phyloP scores from a whole-genome alignment of 2,329 filamentous ascomycete genomes.

The Aspergillus hortae region DNA sequence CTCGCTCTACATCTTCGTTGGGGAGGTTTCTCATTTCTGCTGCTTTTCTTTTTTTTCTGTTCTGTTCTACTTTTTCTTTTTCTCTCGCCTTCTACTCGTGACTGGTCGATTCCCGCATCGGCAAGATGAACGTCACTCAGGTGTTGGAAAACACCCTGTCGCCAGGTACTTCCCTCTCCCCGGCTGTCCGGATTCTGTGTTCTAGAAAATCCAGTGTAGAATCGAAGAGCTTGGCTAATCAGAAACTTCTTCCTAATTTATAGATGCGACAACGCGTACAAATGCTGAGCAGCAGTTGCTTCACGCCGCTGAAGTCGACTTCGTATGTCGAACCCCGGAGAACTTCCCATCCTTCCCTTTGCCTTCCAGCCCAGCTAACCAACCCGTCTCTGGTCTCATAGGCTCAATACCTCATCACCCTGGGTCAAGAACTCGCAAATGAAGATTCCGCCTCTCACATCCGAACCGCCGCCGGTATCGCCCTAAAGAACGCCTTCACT shows the following conservation, averaged over 20 bases:
- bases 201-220: conserved; percentile 23
- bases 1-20: conserved; percentile 14
- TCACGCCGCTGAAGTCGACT: conserved; percentile 90
- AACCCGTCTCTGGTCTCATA: conserved; percentile 40
- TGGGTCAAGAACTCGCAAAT: conserved; percentile 92
- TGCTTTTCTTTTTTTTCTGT: conserved; percentile 18
- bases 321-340: conserved; percentile 59
- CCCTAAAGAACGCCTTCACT: conserved; percentile 96
- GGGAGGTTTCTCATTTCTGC: conserved; percentile 1
- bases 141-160: conserved; percentile 97
- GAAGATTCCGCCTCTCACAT: conserved; percentile 79
- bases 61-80: conserved; percentile 16
- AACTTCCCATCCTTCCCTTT: not conserved
- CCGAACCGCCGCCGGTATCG: conserved; percentile 89
- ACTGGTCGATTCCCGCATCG: conserved; percentile 17
- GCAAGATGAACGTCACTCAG: conserved; percentile 92
- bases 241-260: conserved; percentile 19
- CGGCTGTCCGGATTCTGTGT: conserved; percentile 2
- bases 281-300: conserved; percentile 90
- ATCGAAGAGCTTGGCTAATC: not conserved
- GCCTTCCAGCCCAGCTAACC: conserved; percentile 17
- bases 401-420: conserved; percentile 88
- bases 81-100: conserved; percentile 18
- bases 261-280: conserved; percentile 86
- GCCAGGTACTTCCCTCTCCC: conserved; percentile 59